A percentile compares a stretch with the other conserved stretches of the same genome.
These are phyloP conservation scores for Nemania sp. DNA, from an alignment of 2,329 filamentous ascomycete genomes.

Conservation along the genomic window DNA sequence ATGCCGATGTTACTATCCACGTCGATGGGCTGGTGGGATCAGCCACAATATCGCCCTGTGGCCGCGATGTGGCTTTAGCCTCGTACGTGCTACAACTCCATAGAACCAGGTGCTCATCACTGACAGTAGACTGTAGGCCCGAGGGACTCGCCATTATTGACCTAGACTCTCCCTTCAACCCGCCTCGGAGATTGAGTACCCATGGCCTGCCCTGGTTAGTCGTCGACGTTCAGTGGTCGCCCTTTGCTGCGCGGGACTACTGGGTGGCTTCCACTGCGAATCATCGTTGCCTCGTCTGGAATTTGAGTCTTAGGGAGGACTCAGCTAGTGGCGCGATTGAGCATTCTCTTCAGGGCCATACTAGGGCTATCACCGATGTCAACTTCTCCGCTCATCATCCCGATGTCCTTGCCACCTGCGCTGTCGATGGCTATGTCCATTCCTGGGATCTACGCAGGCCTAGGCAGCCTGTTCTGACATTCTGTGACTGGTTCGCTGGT, in stretches of 20 bases:
- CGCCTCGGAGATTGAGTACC: constrained; percentile 82
- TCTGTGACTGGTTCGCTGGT: constrained; percentile 93
- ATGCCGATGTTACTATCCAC: constrained; percentile 84
- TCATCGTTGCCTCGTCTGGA: constrained; percentile 94
- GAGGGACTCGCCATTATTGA: constrained; percentile 93
- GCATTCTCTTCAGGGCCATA: constrained; percentile 86
- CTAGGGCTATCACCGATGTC: constrained; percentile 91
- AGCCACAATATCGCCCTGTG: constrained; percentile 91
- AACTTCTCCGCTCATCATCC: constrained; percentile 96
- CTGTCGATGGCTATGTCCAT: constrained; percentile 92
- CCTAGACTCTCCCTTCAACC: constrained; percentile 87
- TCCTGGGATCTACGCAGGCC: constrained; percentile 89
- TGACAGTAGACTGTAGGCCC: constrained; percentile 62
- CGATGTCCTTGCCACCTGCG: constrained; percentile 88
- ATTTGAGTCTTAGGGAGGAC: constrained; percentile 82
- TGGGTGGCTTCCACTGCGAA: constrained; percentile 97
- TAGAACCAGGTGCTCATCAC: constrained; percentile 13
- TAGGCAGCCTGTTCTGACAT: constrained; percentile 78
- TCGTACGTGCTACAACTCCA: constrained; percentile 63
- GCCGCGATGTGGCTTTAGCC: constrained; percentile 89
- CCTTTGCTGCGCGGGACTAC: constrained; percentile 87
- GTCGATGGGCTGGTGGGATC: constrained; percentile 87
- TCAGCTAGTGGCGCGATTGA: constrained; percentile 79
- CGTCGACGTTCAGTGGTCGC: constrained; percentile 96
- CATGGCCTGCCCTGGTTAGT: constrained; percentile 94